Conservation (phyloP, 164 flowering plant species). For the Nymphaea thermarum region DNA sequence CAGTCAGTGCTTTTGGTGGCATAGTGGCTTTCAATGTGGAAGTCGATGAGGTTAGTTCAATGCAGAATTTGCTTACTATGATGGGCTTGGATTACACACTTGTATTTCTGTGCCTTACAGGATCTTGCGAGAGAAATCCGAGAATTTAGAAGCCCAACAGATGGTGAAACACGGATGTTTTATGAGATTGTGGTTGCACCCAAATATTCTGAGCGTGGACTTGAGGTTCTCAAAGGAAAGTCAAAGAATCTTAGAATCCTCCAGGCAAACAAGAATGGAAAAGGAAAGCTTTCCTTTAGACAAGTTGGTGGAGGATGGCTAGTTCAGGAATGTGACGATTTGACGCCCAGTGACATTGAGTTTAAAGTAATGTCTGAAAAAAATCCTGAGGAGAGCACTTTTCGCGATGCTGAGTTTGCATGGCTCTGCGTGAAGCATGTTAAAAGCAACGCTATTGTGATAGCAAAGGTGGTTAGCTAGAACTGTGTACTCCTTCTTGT, state of each 20-base stretch:
- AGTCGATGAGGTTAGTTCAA: slow-evolving; percentile 76
- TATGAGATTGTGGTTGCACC: slow-evolving; percentile 99
- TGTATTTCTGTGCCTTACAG: slow-evolving; percentile 15
- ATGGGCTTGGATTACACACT: not conserved
- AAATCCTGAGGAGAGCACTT: slow-evolving; percentile 48
- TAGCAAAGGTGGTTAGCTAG: slow-evolving; percentile 64
- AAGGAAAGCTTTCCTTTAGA: slow-evolving; percentile 83
- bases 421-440: slow-evolving; percentile 98
- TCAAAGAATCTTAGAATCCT: slow-evolving; percentile 88
- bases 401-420: slow-evolving; percentile 87
- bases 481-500: not conserved
- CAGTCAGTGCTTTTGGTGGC: slow-evolving; percentile 99
- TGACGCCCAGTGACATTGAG: slow-evolving; percentile 59
- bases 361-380: slow-evolving; percentile 51
- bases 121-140: slow-evolving; percentile 83
- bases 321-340: slow-evolving; percentile 88
- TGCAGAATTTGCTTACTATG: not conserved
- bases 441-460: slow-evolving; percentile 96
- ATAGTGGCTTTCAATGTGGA: slow-evolving; percentile 94
- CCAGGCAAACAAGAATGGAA: slow-evolving; percentile 65
- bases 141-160: slow-evolving; percentile 94
- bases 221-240: slow-evolving; percentile 84
- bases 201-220: slow-evolving; percentile 71
- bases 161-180: slow-evolving; percentile 97
- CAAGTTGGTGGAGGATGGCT: slow-evolving; percentile 99